Evolutionary conservation across 2,329 filamentous ascomycete species (phyloP).

Genomic region (Ceratocystis ficicola): DNA sequence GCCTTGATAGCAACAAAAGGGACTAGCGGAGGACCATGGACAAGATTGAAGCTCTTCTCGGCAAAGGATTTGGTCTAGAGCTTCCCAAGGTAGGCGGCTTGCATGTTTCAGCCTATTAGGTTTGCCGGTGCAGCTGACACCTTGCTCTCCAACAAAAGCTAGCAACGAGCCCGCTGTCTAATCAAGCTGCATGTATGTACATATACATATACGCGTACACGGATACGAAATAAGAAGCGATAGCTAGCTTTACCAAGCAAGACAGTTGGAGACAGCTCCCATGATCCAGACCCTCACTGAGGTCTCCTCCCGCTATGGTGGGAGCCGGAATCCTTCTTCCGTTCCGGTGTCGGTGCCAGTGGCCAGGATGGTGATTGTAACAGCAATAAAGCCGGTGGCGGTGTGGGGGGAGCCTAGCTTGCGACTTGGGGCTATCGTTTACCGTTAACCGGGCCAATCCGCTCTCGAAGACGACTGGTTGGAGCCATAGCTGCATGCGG

Average conservation of each 20-base stretch:
- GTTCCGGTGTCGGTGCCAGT: slow-evolving; percentile 10
- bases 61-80: not conserved
- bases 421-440: not conserved
- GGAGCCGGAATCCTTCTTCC: not conserved
- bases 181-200: not conserved
- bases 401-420: not conserved
- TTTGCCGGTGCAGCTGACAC: not conserved
- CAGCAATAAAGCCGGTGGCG: not conserved
- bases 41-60: not conserved
- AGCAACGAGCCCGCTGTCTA: not conserved
- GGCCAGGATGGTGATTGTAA: not conserved
- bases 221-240: too few relatives aligned
- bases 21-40: not conserved
- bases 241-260: not conserved
- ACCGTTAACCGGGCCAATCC: not conserved
- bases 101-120: not conserved
- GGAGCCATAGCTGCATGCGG: not conserved
- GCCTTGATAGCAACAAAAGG: not conserved
- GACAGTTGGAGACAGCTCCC: not conserved
- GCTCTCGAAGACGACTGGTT: not conserved
- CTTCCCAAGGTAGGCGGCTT: not conserved
- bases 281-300: not conserved
- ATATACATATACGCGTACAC: not conserved
- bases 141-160: not conserved
- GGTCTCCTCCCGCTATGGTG: not conserved